A percentile compares a stretch with the other conserved stretches of the same genome.
Conservation (phyloP, 495 filamentous ascomycete genomes). For the Neurospora sp. region DNA sequence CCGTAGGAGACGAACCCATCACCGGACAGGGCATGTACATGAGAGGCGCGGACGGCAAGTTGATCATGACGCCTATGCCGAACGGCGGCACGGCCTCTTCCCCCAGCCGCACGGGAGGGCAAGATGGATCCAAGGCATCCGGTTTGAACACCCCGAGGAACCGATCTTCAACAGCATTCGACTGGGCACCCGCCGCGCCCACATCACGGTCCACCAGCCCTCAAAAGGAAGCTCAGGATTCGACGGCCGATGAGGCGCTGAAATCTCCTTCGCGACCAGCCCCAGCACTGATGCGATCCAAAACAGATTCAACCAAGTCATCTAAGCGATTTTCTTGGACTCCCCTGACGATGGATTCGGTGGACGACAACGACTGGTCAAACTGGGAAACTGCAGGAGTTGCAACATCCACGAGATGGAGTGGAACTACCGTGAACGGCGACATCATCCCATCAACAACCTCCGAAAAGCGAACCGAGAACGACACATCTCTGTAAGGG, state of each 20-base stretch:
- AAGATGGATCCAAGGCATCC: constrained; percentile 29
- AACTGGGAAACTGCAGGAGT: constrained; percentile 54
- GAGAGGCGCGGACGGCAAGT: constrained; percentile 19
- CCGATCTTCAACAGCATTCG: constrained; percentile 12
- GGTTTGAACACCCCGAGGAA: constrained; percentile 9
- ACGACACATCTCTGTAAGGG: constrained; percentile 33
- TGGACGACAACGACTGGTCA: constrained; percentile 62
- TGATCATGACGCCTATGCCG: constrained; percentile 25
- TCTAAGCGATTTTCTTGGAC: constrained; percentile 39
- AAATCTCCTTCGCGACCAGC: constrained; percentile 7
- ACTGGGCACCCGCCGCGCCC: constrained; percentile 9
- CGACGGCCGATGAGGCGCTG: background rate
- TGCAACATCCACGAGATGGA: constrained; percentile 39
- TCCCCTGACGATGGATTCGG: constrained; percentile 36
- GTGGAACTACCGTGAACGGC: constrained; percentile 36
- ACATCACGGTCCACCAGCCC: background rate
- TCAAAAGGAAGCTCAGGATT: background rate
- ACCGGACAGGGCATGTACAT: constrained; percentile 41
- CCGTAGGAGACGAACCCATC: constrained; percentile 84
- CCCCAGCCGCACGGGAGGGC: constrained; percentile 9
- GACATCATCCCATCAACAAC: constrained; percentile 28
- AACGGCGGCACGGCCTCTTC: constrained; percentile 15
- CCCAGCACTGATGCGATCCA: constrained; percentile 15
- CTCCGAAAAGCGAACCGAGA: constrained; percentile 28
- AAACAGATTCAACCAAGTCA: constrained; percentile 20